Conservation (phyloP, 2,329 filamentous ascomycete genomes). For the Aspergillus sp. region DNA sequence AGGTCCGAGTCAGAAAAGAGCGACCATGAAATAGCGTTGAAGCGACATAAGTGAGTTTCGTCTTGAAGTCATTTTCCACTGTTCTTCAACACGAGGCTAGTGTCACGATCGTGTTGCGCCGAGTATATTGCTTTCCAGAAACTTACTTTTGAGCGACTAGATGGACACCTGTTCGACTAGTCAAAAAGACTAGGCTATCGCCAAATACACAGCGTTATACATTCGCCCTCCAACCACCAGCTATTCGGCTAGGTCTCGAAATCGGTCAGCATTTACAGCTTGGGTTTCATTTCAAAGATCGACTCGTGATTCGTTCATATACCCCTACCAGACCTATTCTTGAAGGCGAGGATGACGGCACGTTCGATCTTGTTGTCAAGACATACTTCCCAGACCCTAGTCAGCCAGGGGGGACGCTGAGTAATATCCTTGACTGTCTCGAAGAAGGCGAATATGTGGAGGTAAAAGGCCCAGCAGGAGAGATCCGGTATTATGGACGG, state of each 20-base stretch:
- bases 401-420: slow-evolving; percentile 52
- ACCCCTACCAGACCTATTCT: slow-evolving; percentile 47
- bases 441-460: slow-evolving; percentile 47
- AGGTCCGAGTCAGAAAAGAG: slow-evolving; percentile 31
- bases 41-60: slow-evolving; percentile 23
- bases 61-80: background rate
- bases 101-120: no score
- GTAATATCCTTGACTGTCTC: slow-evolving; percentile 50
- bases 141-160: slow-evolving; percentile 10
- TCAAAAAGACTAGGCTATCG: slow-evolving; percentile 37
- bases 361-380: slow-evolving; percentile 48
- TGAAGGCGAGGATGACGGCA: slow-evolving; percentile 35
- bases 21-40: slow-evolving; percentile 31
- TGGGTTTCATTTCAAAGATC: slow-evolving; percentile 50
- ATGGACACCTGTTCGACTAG: slow-evolving; percentile 44
- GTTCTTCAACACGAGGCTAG: no score
- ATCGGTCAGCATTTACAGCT: slow-evolving; percentile 52
- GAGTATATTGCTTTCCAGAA: no score
- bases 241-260: slow-evolving; percentile 42
- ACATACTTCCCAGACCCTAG: slow-evolving; percentile 46
- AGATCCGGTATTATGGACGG: slow-evolving; percentile 46
- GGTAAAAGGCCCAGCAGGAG: slow-evolving; percentile 48
- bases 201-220: slow-evolving; percentile 27
- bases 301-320: slow-evolving; percentile 48
- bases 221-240: slow-evolving; percentile 23